phyloP scores from a whole-genome alignment of 139 green algal genomes.

The Astrephomene gubernaculifera region DNA sequence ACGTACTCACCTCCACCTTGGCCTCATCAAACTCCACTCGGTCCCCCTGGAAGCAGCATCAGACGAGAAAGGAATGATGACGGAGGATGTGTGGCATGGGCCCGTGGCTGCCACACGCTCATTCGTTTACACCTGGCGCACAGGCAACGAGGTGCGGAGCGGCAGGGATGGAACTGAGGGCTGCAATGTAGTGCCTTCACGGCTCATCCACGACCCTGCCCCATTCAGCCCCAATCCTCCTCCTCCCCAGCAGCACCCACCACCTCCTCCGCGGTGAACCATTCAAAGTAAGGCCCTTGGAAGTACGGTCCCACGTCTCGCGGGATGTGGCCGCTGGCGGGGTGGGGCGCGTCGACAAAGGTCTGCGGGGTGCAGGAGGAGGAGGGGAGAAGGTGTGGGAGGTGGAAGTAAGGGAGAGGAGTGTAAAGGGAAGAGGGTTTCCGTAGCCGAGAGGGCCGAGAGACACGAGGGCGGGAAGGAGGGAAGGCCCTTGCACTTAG shows the following conservation, averaged over 20 bases:
- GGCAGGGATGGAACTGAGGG: not conserved
- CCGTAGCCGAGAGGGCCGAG: not conserved
- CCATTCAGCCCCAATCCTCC: not conserved
- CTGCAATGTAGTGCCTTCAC: not conserved
- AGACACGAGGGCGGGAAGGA: not conserved
- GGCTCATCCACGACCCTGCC: not conserved
- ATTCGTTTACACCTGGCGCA: not conserved
- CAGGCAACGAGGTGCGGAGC: not conserved
- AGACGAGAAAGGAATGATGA: not conserved
- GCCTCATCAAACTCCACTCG: conserved; percentile 57
- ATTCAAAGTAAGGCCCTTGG: conserved; percentile 54
- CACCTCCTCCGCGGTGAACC: conserved; percentile 64
- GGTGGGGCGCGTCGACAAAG: conserved; percentile 66
- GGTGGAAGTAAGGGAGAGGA: not conserved
- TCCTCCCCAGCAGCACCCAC: not conserved
- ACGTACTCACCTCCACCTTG: conserved; percentile 36
- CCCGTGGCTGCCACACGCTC: not conserved
- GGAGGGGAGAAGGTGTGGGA: not conserved
- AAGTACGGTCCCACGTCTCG: conserved; percentile 66
- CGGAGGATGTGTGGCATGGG: not conserved
- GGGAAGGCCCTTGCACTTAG: not conserved
- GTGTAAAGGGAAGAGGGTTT: not conserved
- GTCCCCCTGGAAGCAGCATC: conserved; percentile 32
- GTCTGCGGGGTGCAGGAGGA: conserved; percentile 14
- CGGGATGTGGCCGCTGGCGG: conserved; percentile 62